A percentile compares a stretch with the other conserved stretches of the same genome.
These are phyloP conservation scores for Scutellaria barbata DNA, from an alignment of 257 asterid species.

Conservation along the genomic window DNA sequence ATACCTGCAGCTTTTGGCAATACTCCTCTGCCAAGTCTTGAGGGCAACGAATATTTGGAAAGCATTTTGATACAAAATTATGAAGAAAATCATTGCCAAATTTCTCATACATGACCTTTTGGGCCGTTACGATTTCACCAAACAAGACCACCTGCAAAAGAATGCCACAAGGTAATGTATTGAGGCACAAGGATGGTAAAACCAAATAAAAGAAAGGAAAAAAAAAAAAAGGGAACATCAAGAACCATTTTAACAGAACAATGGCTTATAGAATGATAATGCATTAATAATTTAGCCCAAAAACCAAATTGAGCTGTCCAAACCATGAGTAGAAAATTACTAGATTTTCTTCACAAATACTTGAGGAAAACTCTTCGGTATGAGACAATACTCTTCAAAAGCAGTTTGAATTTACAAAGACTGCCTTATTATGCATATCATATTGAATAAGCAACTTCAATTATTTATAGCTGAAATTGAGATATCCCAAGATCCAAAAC, in stretches of 20 bases:
- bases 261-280: not conserved
- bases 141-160: constrained; percentile 68
- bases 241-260: not conserved
- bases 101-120: constrained; percentile 90
- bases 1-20: constrained; percentile 87
- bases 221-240: not conserved
- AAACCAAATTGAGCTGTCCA: no score
- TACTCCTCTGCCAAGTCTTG: constrained; percentile 87
- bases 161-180: constrained; percentile 22
- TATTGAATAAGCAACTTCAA: no score
- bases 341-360: no score
- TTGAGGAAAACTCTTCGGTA: no score
- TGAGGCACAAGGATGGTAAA: not conserved
- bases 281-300: no score
- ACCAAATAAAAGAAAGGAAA: not conserved
- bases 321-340: no score
- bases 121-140: constrained; percentile 82
- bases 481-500: no score
- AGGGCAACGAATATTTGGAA: constrained; percentile 71
- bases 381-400: no score
- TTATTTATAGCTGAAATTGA: no score
- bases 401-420: no score
- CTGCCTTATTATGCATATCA: no score
- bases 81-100: constrained; percentile 80
- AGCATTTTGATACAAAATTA: constrained; percentile 75